These are phyloP conservation scores for Boletus rubescentipes DNA, from an alignment of 768 basidiomycete species.

Conservation along the genomic window DNA sequence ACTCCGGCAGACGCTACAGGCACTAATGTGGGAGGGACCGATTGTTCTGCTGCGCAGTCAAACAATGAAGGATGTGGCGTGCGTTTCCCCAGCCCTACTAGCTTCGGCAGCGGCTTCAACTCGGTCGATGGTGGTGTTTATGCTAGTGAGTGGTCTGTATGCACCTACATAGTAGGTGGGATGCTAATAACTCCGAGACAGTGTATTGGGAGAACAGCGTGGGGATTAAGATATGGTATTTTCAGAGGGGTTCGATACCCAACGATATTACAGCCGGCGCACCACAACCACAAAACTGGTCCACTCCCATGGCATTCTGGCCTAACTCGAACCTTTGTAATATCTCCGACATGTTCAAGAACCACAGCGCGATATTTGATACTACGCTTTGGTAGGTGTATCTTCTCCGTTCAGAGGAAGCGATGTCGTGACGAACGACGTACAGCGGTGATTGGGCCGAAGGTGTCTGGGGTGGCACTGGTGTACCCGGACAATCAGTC, in stretches of 20 bases:
- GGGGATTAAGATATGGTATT: constrained; percentile 85
- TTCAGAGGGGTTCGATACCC: constrained; percentile 72
- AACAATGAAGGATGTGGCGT: constrained; percentile 83
- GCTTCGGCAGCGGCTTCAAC: constrained; percentile 89
- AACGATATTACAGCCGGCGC: constrained; percentile 67
- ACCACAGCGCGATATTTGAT: constrained; percentile 79
- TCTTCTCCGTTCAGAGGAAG: constrained; percentile 2
- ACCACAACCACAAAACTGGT: constrained; percentile 80
- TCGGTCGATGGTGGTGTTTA: constrained; percentile 83
- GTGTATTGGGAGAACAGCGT: constrained; percentile 45
- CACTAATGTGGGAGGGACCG: constrained; percentile 61
- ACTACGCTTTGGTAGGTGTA: constrained; percentile 71
- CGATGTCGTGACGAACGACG: constrained; percentile 3
- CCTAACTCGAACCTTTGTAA: constrained; percentile 65
- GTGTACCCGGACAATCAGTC: constrained; percentile 80
- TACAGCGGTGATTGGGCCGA: constrained; percentile 88
- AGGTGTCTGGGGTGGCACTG: constrained; percentile 67
- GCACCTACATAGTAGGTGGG: background rate
- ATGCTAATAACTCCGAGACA: constrained; percentile 2
- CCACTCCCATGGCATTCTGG: constrained; percentile 75
- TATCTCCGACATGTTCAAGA: constrained; percentile 75
- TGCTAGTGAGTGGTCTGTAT: constrained; percentile 60
- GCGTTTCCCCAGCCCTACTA: constrained; percentile 54
- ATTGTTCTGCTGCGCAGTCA: constrained; percentile 70
- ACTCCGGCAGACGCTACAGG: constrained; percentile 57